Evolutionary conservation across 2,329 filamentous ascomycete genomes (phyloP), one percentile per base, ranked within the genome.

Genomic region (Xylariaceae sp.): DNA sequence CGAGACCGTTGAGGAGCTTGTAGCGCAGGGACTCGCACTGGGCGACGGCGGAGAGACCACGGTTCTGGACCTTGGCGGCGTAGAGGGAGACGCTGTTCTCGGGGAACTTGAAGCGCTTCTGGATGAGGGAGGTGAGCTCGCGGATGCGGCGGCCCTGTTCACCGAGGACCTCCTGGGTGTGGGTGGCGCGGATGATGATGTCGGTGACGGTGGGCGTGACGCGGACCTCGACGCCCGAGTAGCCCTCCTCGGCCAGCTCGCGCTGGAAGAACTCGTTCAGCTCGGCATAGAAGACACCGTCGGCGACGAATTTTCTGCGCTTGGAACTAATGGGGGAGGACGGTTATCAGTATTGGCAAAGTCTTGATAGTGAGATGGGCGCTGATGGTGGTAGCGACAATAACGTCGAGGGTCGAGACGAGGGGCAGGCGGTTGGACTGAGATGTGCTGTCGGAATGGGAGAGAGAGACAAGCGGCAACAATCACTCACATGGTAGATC

Each of bases 221-320:
- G 83, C 95, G 90, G 81, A 99, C 94, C 83, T 99, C 95, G 75
- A 99, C 94, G 75, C 94, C 94, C 51, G 94, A 99, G 86, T 99
- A 99, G 69, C 94, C 94, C 82, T 99, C 95, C 86, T 99, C 94
- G 74, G 94, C 94, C 74, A 99, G 84, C 82, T 99, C 94, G 77
- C 94, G 92, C 86, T 97, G 94, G 90, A 99, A 99, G 88, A 99
- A 99, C 83, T 99, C 94, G 87, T 99, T 99, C 78, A 99, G 82
- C 82, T 99, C 94, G 82, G 94, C 94, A 80, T 96, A 99, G 89
- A 99, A 99, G 72, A 99, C 94, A 86, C 94, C 94, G 79, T 99
- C 94, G 66, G 87, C 89, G 74, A 92, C 87, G 81, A 91, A 92
- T 86, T 92, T 92, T 84, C 88, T 89, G 77, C 87, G 80, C 86